Base-by-base conservation (phyloP, 768 basidiomycete species). In the Rhodotorula taiwanensis region DNA sequence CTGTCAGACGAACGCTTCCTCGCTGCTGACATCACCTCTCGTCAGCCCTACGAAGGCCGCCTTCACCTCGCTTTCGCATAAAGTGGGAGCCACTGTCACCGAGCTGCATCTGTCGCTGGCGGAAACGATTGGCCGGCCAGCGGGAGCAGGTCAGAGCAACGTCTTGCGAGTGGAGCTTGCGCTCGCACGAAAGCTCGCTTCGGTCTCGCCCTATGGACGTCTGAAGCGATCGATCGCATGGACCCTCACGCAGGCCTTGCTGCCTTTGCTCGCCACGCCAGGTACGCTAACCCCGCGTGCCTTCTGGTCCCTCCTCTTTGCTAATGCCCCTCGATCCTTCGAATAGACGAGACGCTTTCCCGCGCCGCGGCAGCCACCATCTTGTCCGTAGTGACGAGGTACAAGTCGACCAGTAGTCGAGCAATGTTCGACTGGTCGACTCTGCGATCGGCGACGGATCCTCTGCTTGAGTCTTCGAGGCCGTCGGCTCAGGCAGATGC, bases 21-120 rank as follows among this genome's bases (percentile, higher is more conserved):
- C 23, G 25, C 48, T 8, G 14, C 27, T 15, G 18, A 16, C 16
- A 7, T 16, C 21, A 1, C n/a, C 5, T 31, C 2, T 1, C 11
- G 5, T 21, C 36, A 69, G 67, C 1, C 56, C 67, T 18, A 30
- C 53, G 1, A 64, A 58, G n/a, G 56, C 67, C 0, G 61, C 67
- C 28, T 69, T 64, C 63, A 69, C 63, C 6, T 69, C 67, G 0
- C 63, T 69, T 5, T 69, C 67, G 10, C 34, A 55, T 10, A 41
- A 43, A 27, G 23, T 69, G 25, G 67, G 67, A 25, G 62, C 64
- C 31, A 53, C 44, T 23, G 56, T 64, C 25, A 18, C 43, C n/a
- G 67, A 64, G 45, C 52, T 69, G 0, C 67, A 69, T 53, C 9
- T 48, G 16, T 47, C 52, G 11, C 42, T 69, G 15, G 34, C 55